Percentiles rank a stretch among this genome's conserved stretches.
These are phyloP conservation scores for Euphorbia pulcherrima DNA, from an alignment of 345 rosid genomes.

Conservation along the genomic window DNA sequence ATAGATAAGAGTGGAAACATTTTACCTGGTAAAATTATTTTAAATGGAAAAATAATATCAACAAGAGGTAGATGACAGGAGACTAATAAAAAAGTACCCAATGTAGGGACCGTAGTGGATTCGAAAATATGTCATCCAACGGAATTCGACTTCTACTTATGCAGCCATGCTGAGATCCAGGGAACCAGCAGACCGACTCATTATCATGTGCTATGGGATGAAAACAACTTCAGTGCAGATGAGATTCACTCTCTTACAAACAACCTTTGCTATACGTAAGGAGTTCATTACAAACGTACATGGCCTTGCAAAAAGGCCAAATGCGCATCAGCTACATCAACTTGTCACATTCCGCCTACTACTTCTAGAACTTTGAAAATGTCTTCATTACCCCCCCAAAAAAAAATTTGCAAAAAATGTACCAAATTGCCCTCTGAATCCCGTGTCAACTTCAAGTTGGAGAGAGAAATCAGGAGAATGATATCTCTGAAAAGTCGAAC, in stretches of 20 bases:
- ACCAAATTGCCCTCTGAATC: too few relatives aligned
- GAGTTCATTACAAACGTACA: neutral
- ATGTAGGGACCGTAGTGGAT: conserved; percentile 44
- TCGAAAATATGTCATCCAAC: conserved; percentile 44
- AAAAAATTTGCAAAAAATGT: too few relatives aligned
- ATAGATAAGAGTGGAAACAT: conserved; percentile 41
- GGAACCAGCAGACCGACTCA: conserved; percentile 45
- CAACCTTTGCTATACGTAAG: conserved; percentile 39
- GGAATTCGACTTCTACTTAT: conserved; percentile 39
- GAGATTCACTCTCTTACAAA: conserved; percentile 41
- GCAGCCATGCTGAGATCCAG: conserved; percentile 51
- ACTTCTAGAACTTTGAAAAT: too few relatives aligned
- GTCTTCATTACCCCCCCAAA: too few relatives aligned
- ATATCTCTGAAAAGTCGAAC: too few relatives aligned
- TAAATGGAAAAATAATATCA: neutral
- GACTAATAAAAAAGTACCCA: neutral
- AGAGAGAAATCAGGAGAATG: too few relatives aligned
- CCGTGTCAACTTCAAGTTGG: too few relatives aligned
- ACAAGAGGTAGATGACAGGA: too few relatives aligned
- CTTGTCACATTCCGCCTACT: too few relatives aligned
- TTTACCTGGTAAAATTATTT: conserved; percentile 35
- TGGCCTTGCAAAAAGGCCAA: too few relatives aligned
- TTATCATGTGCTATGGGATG: conserved; percentile 44
- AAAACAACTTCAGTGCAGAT: conserved; percentile 41
- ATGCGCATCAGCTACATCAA: too few relatives aligned